Base-by-base conservation (phyloP, 768 basidiomycete genomes). In the Boletus vermiculosoides region DNA sequence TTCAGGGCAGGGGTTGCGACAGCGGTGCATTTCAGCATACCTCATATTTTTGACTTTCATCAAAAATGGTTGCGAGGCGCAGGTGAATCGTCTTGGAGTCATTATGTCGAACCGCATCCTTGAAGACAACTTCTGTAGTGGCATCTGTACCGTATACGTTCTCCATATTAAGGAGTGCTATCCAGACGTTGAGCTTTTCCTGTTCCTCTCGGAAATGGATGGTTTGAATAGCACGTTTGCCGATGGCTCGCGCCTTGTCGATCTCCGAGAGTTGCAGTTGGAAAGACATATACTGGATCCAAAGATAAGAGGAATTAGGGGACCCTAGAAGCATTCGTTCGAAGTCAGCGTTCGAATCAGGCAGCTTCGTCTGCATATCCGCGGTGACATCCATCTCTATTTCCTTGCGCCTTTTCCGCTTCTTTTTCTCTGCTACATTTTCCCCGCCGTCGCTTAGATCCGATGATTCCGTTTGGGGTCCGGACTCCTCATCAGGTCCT, bases 241-340 rank as follows among this genome's bases (percentile, higher is more conserved):
- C 95, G 50, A 94, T 86, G 69, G 90, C 87, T 44, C 94, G 83
- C 15, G 96, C 97, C 73, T 95, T 97, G 65, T 94, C 95, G 54
- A 97, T 78, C 74, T 99, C 96, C 31, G 95, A 92, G n/a, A 99
- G 82, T 63, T 94, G 94, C 12, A 98, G 78, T 66, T 95, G 93
- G 83, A 98, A 96, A 10, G 97, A 96, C 94, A 99, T 98, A 72
- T 94, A 99, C 71, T 98, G 95, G 56, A 99, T 87, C 97, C 97
- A 99, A 34, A 98, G 81, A 74, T 90, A 97, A 0, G 97, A 98
- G 8, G 95, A 98, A 69, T 97, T 94, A 2, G 97, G 96, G 0
- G 96, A 94, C 30, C 92, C 92, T 39, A 98, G 80, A 45, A 99
- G 81, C 36, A 92, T 75, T 13, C 97, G 85, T 72, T 99, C 97